Base-by-base conservation (phyloP, 2,329 filamentous ascomycete species). In the Colletotrichum plurivorum region DNA sequence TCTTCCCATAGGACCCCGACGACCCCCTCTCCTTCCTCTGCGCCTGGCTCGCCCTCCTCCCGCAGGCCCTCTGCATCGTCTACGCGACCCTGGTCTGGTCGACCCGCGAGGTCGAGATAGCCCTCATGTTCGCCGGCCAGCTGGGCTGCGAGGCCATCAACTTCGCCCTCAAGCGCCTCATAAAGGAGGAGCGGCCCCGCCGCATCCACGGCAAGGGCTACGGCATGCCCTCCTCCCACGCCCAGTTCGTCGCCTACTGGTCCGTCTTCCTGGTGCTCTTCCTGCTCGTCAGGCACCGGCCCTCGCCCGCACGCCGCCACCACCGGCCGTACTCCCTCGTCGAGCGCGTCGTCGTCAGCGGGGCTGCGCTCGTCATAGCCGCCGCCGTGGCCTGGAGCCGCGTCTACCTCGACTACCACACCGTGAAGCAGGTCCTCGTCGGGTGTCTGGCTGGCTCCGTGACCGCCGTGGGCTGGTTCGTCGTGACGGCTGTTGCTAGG, bases 231-330 rank as follows among this genome's bases (percentile, higher is more conserved):
- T 87, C 84, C 52, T 98, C 95, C 45, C 96, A 99, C 82, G 93
- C 96, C 9, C 96, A 99, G 83, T 99, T 98, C 79, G 93, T 95
- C 70, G 88, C 92, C 64, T 99, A 94, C 84, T 98, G 97, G 87
- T 92, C 94, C 67, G 83, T 97, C 66, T 96, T 93, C 71, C 83
- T 98, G 69, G 86, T 89, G 25, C 85, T 99, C 20, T 98, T 98
- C 83, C 87, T 99, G 52, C 87, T 97, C 53, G 84, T 95, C 69
- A 89, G 95, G 70, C 94, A 97, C 80, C 84, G 85, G 5, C 57
- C 67, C 1, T 69, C 36, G 5, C 67, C 57, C 16, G 72, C 49
- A 27, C 39, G 68, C 4, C 56, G 52, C 7, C 45, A 66, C 51
- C 73, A 76, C 22, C 72, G 83, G 18, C 89, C 90, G 2, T 89